Evolutionary conservation across 2,329 filamentous ascomycete species (phyloP), one percentile per base, ranked within the genome.

Genomic region (Aureobasidium musti): DNA sequence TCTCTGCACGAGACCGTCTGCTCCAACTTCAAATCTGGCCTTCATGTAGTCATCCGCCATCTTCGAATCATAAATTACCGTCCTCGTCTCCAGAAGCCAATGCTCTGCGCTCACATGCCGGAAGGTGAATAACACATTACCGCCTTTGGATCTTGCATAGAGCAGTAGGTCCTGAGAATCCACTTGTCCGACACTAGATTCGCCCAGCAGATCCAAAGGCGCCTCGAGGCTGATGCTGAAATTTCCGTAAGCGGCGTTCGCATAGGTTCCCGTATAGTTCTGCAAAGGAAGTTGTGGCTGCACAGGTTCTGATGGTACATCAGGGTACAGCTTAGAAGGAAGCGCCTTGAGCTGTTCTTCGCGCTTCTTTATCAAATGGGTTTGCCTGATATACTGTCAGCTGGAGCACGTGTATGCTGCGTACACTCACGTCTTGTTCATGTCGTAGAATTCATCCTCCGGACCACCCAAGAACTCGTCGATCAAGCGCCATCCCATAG

Each of bases 1-100:
- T 26, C 45, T 64, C 26, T 65, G 57, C 17, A 69, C 67, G 10
- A 60, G 37, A 2, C 69, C 69, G 52, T 69, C 66, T n/a, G 57
- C 37, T 17, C 69, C 67, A 41, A 70, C 41, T 26, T 66, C 57
- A n/a, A 68, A 69, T 35, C 35, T 67, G 5, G 63, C 69, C 41
- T 67, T 68, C 23, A 52, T 57, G 26, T 67, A 68, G 2, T 60
- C 56, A 19, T 57, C 57, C 17, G 67, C 52, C 17, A 63, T 11
- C 30, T 57, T 49, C 13, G 43, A 37, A 35, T 57, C 60, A 53
- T 65, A 49, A 19, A 57, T 26, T 10, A 59, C 41, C 21, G 11
- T 30, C n/a, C 61, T 52, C 19, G n/a, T 3, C 28, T 70, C 67
- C 35, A 67, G 23, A 4, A 67, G 65, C 68, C 68, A 70, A 39